A percentile compares a stretch with the other conserved stretches of the same genome.
Conservation (phyloP, 768 basidiomycete species). For the Calocera viscosa region DNA sequence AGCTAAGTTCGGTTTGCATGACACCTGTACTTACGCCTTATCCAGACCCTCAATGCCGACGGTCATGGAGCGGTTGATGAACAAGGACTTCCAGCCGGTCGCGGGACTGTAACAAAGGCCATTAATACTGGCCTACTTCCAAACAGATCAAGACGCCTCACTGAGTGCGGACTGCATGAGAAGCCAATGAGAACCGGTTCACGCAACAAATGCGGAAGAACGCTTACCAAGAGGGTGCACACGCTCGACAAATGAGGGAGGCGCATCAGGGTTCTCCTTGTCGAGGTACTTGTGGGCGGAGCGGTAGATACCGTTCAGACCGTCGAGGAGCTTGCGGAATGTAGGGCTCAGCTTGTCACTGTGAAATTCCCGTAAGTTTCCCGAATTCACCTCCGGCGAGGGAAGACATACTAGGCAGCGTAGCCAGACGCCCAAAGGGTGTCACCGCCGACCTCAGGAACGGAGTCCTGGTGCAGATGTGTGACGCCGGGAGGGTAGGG, state of each 20-base stretch:
- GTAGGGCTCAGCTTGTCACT: conserved; percentile 22
- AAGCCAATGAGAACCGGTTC: background rate
- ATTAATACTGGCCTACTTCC: conserved; percentile 15
- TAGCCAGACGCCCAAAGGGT: conserved; percentile 25
- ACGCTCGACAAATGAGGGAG: conserved; percentile 5
- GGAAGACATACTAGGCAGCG: conserved; percentile 17
- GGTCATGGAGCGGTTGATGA: conserved; percentile 21
- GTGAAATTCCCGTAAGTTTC: background rate
- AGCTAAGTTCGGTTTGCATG: background rate
- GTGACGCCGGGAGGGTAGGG: conserved; percentile 22
- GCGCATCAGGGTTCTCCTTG: conserved; percentile 19
- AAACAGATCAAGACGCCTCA: conserved; percentile 13
- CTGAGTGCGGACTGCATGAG: conserved; percentile 7
- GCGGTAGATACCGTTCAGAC: conserved; percentile 22
- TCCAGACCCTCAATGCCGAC: conserved; percentile 21
- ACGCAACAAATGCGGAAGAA: background rate
- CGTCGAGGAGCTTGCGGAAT: conserved; percentile 23
- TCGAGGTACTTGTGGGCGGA: conserved; percentile 25
- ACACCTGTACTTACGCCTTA: background rate
- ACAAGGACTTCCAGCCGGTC: conserved; percentile 25
- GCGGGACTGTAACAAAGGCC: conserved; percentile 20
- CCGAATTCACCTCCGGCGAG: background rate
- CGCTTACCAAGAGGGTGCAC: conserved; percentile 4
- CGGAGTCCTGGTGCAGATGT: conserved; percentile 24
- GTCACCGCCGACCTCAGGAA: conserved; percentile 22